A percentile compares a stretch with the other conserved stretches of the same genome.
These are phyloP conservation scores for Massarina eburnea DNA, from an alignment of 2,329 filamentous ascomycete genomes.

Conservation along the genomic window DNA sequence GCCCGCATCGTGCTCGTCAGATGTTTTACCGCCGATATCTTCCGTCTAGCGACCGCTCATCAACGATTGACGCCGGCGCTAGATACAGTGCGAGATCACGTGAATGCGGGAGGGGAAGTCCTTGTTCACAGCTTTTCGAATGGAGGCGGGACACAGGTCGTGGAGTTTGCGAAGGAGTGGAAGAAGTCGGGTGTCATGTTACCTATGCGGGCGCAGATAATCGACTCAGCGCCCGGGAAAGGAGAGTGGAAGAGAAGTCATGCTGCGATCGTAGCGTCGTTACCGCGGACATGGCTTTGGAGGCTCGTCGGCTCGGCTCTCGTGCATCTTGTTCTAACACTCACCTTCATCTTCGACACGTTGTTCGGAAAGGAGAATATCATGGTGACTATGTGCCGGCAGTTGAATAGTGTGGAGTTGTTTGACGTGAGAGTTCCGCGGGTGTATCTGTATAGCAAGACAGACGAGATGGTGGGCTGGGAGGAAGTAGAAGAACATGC, in stretches of 20 bases:
- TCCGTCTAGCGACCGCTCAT: constrained; percentile 22
- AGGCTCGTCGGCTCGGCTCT: constrained; percentile 25
- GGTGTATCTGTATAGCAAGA: constrained; percentile 61
- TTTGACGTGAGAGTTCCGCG: constrained; percentile 44
- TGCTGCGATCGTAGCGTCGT: constrained; percentile 28
- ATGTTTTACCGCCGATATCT: constrained; percentile 33
- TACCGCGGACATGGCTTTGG: constrained; percentile 30
- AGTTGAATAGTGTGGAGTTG: constrained; percentile 30
- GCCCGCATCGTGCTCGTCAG: constrained; percentile 35
- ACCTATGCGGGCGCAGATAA: constrained; percentile 26
- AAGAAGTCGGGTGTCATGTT: constrained; percentile 19
- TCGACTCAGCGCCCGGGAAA: constrained; percentile 39
- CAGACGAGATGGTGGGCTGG: constrained; percentile 59
- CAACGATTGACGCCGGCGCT: constrained; percentile 27
- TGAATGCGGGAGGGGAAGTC: constrained; percentile 23
- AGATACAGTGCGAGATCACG: constrained; percentile 26
- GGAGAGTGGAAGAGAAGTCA: constrained; percentile 34
- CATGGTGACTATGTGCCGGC: constrained; percentile 29
- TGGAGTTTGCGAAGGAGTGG: constrained; percentile 38
- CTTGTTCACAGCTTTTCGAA: constrained; percentile 42
- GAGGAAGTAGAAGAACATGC: constrained; percentile 60
- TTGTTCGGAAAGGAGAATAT: constrained; percentile 23
- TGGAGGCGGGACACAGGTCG: constrained; percentile 38
- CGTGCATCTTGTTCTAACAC: constrained; percentile 31
- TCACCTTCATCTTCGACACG: constrained; percentile 19